These are phyloP conservation scores for Solanum clarkiae DNA, from an alignment of 257 asterid species.

Conservation along the genomic window DNA sequence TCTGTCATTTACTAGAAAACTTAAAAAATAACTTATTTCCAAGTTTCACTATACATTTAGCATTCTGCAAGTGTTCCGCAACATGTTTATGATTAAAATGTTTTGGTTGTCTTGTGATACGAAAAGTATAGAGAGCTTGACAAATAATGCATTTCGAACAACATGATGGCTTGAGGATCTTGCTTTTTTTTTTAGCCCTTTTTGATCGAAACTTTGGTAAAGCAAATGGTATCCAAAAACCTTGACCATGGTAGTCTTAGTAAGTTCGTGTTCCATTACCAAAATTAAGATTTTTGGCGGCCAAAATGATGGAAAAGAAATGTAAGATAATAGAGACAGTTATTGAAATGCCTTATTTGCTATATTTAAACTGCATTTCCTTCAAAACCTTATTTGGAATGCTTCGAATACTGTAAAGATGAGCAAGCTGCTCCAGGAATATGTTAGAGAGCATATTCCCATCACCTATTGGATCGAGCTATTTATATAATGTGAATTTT, in stretches of 20 bases:
- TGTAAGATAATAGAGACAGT: constrained; percentile 26
- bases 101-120: constrained; percentile 21
- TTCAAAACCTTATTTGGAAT: constrained; percentile 53
- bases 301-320: constrained; percentile 24
- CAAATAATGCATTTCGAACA: constrained; percentile 20
- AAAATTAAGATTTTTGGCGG: no score
- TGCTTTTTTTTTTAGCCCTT: constrained; percentile 6
- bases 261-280: constrained; percentile 45
- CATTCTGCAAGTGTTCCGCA: neutral
- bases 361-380: constrained; percentile 34
- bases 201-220: constrained; percentile 25
- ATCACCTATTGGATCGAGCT: constrained; percentile 34
- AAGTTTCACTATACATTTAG: neutral
- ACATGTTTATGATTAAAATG: neutral
- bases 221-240: constrained; percentile 26
- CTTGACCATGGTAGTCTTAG: constrained; percentile 38
- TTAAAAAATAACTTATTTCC: neutral
- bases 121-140: constrained; percentile 34
- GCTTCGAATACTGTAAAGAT: constrained; percentile 24
- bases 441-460: constrained; percentile 43
- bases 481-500: constrained; percentile 58
- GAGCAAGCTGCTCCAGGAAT: constrained; percentile 25
- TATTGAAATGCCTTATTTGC: constrained; percentile 39
- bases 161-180: constrained; percentile 67
- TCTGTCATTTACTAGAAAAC: no score